Evolutionary conservation across 2,329 filamentous ascomycete genomes (phyloP).

Genomic region (Fusarium sambucinum): DNA sequence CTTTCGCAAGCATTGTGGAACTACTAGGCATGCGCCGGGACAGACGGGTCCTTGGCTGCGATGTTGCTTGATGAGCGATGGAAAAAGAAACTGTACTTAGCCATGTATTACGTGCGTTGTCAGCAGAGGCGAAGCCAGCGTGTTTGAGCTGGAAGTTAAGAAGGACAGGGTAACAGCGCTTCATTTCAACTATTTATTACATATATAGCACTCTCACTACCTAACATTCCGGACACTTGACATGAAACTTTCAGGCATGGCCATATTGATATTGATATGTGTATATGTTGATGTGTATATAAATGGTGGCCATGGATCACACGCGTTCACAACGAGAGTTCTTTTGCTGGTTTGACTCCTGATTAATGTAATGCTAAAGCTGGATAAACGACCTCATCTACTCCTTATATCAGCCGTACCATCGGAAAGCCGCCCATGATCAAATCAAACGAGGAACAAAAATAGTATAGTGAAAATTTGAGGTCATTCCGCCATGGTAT

Average conservation of each 20-base stretch:
- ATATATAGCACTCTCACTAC: constrained; percentile 40
- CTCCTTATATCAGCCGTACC: constrained; percentile 20
- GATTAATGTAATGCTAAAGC: constrained; percentile 31
- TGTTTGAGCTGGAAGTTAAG: constrained; percentile 24
- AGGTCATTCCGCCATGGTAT: constrained; percentile 18
- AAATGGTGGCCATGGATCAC: background rate
- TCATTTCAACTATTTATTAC: constrained; percentile 41
- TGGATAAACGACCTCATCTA: constrained; percentile 10
- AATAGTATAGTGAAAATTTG: constrained; percentile 17
- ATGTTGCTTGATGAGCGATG: constrained; percentile 19
- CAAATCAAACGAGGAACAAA: constrained; percentile 18
- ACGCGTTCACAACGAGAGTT: background rate
- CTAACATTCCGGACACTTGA: background rate
- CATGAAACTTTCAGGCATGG: background rate
- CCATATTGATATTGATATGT: background rate
- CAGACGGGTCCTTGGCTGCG: constrained; percentile 20
- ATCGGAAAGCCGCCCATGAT: constrained; percentile 14
- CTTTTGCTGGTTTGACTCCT: constrained; percentile 14
- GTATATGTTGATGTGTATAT: background rate
- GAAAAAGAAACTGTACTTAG: constrained; percentile 41
- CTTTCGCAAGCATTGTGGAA: constrained; percentile 23
- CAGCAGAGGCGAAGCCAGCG: constrained; percentile 21
- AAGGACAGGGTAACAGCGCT: constrained; percentile 35
- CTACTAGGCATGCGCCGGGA: constrained; percentile 18
- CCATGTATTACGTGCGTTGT: constrained; percentile 41